Evolutionary conservation across 768 basidiomycete species (phyloP), one percentile per base, ranked within the genome.

Genomic region (Ramaria sp.): DNA sequence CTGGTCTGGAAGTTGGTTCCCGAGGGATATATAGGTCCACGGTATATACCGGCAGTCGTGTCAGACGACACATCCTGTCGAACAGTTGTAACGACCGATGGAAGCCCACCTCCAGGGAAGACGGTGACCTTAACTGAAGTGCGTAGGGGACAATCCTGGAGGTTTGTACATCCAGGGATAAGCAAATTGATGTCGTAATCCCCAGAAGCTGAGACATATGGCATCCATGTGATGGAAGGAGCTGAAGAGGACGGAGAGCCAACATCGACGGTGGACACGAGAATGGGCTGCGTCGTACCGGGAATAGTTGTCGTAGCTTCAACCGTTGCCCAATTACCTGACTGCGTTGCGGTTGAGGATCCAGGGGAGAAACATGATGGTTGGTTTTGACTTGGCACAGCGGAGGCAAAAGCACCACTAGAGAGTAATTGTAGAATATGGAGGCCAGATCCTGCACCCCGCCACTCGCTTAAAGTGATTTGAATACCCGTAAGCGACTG

Each of bases 341-440:
- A 84, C 51, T 70, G 73, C 0, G 78, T 71, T 4, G 81, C 76
- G 59, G 81, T 82, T 24, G 91, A 92, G 1, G 86, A 71, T 56
- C 73, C 76, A 1, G 88, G 83, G 1, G 89, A 81, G 63, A 83
- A 91, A 64, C 92, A 93, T 1, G 88, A 86, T 38, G 71, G 63
- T 3, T 67, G 69, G 61, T 93, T 89, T 51, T 81, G 72, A 15
- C 63, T 63, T 49, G 69, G 64, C 52, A 88, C 68, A 1, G 90
- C 78, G 1, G 90, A 91, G 12, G 85, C 89, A 62, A 88, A 94
- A 15, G 93, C 87, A 56, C 95, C 96, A 16, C 89, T 84, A 2
- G 91, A 93, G 18, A 99, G 79, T 15, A 98, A 72, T 63, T 98
- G 91, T n/a, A 98, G 65, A 49, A 96, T 73, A 65, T 95, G 92